Evolutionary conservation across 257 asterid species (phyloP).

Genomic region (Cinchona pubescens): DNA sequence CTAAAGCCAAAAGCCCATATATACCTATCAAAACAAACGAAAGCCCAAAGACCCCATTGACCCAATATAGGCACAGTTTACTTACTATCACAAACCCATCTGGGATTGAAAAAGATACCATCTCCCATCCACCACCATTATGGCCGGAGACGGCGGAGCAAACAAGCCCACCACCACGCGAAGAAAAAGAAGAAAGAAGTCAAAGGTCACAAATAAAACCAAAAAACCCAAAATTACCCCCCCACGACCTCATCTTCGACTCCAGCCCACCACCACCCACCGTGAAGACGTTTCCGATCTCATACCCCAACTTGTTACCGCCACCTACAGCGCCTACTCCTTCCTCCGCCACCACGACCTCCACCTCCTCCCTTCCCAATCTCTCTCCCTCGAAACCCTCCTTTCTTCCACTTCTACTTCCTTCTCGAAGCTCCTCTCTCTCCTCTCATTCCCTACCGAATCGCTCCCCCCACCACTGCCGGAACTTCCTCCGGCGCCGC

Average conservation of each 20-base stretch:
- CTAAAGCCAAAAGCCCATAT: too few relatives aligned
- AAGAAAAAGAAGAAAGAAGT: too few relatives aligned
- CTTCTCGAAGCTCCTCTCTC: slow-evolving; percentile 53
- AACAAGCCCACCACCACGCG: too few relatives aligned
- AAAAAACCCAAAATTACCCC: too few relatives aligned
- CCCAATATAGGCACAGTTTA: too few relatives aligned
- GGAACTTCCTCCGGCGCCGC: slow-evolving; percentile 24
- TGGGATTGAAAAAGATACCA: too few relatives aligned
- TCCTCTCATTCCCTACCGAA: slow-evolving; percentile 38
- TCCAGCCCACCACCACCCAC: slow-evolving; percentile 10
- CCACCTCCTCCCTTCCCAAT: slow-evolving; percentile 66
- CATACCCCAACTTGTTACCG: slow-evolving; percentile 59
- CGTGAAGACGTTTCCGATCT: slow-evolving; percentile 42
- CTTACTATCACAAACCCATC: too few relatives aligned
- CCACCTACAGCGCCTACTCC: slow-evolving; percentile 59
- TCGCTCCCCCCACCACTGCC: slow-evolving; percentile 30
- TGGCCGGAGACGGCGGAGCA: too few relatives aligned
- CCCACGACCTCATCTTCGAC: slow-evolving; percentile 7
- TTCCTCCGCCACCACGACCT: slow-evolving; percentile 76
- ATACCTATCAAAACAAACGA: too few relatives aligned
- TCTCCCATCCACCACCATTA: too few relatives aligned
- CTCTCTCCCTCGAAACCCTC: slow-evolving; percentile 67
- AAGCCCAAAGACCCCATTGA: too few relatives aligned
- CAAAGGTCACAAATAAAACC: too few relatives aligned
- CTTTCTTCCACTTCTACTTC: slow-evolving; percentile 67